Percentiles rank a stretch among this genome's conserved stretches.
Evolutionary conservation across 345 rosid genomes (phyloP).

Genomic region (Cardamine occulta): DNA sequence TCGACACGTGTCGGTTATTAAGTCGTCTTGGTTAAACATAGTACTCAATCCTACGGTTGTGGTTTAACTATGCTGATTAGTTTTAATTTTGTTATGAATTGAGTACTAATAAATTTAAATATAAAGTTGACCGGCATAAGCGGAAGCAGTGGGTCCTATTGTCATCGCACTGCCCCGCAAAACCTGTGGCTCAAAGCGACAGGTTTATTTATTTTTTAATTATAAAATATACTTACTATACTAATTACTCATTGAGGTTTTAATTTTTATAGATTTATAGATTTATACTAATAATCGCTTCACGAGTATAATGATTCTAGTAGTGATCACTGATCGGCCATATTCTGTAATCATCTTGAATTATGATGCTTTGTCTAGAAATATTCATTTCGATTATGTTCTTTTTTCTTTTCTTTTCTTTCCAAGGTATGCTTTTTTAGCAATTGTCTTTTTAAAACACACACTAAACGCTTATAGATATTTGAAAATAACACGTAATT

Average conservation of each 20-base stretch:
- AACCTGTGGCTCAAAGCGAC: slow-evolving; percentile 18
- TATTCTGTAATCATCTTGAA: background rate
- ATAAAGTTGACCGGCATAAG: slow-evolving; percentile 21
- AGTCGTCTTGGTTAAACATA: background rate
- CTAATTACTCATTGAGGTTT: background rate
- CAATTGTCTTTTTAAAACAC: no score
- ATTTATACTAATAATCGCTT: background rate
- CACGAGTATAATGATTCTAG: slow-evolving; percentile 13
- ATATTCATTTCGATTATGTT: background rate
- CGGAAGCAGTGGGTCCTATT: slow-evolving; percentile 15
- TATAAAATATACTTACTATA: background rate
- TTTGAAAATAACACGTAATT: no score
- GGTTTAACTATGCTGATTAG: background rate
- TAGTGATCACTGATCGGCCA: slow-evolving; percentile 6
- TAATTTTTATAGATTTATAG: background rate
- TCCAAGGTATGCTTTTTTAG: no score
- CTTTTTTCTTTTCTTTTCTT: no score
- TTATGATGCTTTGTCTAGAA: background rate
- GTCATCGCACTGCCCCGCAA: slow-evolving; percentile 25
- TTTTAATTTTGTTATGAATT: background rate
- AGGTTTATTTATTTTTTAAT: background rate
- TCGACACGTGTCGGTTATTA: background rate
- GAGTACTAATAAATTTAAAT: background rate
- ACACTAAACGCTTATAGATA: no score
- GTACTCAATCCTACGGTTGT: slow-evolving; percentile 14